Percentiles rank a stretch among this genome's conserved stretches.
These are phyloP conservation scores for Diospyros kaki DNA, from an alignment of 148 eudicot species.

Conservation along the genomic window DNA sequence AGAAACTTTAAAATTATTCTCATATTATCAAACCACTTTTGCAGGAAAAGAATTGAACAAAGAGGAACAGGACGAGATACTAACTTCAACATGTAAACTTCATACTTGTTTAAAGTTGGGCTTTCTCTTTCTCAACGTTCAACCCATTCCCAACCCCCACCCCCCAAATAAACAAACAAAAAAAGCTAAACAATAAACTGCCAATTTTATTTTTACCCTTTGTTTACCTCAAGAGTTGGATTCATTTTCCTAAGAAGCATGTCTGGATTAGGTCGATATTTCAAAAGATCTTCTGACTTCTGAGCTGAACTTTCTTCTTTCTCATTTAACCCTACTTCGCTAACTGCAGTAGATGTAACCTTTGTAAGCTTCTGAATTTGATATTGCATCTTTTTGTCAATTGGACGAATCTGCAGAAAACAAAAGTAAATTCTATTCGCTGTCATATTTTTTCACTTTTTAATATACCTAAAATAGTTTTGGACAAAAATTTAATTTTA, in stretches of 20 bases:
- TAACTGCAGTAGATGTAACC: slow-evolving; percentile 31
- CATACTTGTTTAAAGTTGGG: too few relatives aligned
- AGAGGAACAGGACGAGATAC: too few relatives aligned
- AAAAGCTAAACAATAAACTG: not conserved
- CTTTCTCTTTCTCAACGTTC: not conserved
- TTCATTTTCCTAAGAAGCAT: slow-evolving; percentile 54
- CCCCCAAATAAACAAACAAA: too few relatives aligned
- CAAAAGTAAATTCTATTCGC: not conserved
- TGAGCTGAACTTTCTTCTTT: slow-evolving; percentile 35
- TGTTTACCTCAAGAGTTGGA: slow-evolving; percentile 44
- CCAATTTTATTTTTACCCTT: not conserved
- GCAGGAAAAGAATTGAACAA: too few relatives aligned
- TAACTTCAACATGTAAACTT: too few relatives aligned
- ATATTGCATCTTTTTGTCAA: slow-evolving; percentile 82
- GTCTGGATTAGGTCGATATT: slow-evolving; percentile 73
- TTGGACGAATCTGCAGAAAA: slow-evolving; percentile 67
- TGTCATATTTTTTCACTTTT: too few relatives aligned
- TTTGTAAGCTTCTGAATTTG: slow-evolving; percentile 70
- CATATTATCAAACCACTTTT: too few relatives aligned
- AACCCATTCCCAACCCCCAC: too few relatives aligned
- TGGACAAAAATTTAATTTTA: too few relatives aligned
- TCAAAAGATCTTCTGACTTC: slow-evolving; percentile 61
- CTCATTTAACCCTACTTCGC: slow-evolving; percentile 29
- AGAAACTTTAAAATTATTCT: too few relatives aligned
- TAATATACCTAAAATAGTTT: too few relatives aligned